A percentile compares a stretch with the other conserved stretches of the same genome.
phyloP scores from a whole-genome alignment of 2,329 filamentous ascomycete genomes.

The Chaetomium strumarium region DNA sequence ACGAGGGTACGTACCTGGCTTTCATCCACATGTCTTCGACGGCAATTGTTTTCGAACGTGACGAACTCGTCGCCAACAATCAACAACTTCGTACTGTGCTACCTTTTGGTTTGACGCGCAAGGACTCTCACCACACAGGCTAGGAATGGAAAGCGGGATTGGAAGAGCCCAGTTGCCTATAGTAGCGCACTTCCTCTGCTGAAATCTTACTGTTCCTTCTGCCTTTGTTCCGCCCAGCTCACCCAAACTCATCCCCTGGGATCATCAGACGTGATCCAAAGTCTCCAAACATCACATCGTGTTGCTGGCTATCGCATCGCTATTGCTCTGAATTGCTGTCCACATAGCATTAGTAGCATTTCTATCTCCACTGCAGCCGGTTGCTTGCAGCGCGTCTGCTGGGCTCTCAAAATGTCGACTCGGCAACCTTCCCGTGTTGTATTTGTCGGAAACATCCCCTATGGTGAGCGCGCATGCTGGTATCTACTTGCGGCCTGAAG shows the following conservation, averaged over 20 bases:
- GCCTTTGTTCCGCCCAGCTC: not conserved
- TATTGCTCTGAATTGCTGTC: not conserved
- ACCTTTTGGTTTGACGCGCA: not conserved
- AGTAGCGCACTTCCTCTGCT: slow-evolving; percentile 11
- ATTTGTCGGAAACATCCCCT: slow-evolving; percentile 83
- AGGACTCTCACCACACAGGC: not conserved
- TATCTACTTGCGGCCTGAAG: not conserved
- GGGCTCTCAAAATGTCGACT: slow-evolving; percentile 53
- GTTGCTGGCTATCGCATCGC: not conserved
- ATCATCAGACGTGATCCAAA: slow-evolving; percentile 2
- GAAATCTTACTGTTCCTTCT: slow-evolving; percentile 9
- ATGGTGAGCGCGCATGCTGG: slow-evolving; percentile 48
- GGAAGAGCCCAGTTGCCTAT: slow-evolving; percentile 10
- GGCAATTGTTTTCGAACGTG: not conserved
- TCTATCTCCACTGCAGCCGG: not conserved
- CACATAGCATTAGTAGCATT: slow-evolving; percentile 1
- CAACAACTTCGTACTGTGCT: not conserved
- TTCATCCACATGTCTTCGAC: too few species aligned
- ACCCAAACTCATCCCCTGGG: not conserved
- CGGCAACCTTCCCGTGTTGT: slow-evolving; percentile 74
- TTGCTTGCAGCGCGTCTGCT: not conserved
- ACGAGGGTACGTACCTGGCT: too few species aligned
- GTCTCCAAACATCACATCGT: not conserved
- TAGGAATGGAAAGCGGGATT: slow-evolving; percentile 1
- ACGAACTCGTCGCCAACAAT: not conserved